phyloP scores from a whole-genome alignment of 805 yeast genomes.

The Kodamaea nitidulidarum region DNA sequence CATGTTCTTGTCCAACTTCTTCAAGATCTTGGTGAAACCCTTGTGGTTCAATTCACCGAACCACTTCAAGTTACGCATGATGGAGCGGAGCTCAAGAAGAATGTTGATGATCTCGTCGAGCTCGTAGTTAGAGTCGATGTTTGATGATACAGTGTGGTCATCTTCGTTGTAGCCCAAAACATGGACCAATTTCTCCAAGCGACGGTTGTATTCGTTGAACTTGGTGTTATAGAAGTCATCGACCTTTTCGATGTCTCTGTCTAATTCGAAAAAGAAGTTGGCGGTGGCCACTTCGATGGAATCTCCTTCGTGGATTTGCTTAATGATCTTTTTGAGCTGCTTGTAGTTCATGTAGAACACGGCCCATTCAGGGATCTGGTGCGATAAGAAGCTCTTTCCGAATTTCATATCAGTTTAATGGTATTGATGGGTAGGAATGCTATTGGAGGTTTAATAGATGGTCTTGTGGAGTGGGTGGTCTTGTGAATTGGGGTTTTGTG shows the following conservation, averaged over 20 bases:
- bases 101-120: constrained; percentile 45
- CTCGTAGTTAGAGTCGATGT: constrained; percentile 37
- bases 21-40: constrained; percentile 83
- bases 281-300: constrained; percentile 35
- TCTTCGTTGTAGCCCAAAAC: constrained; percentile 31
- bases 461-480: too few species aligned
- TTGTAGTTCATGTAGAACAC: constrained; percentile 82
- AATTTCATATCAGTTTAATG: constrained; percentile 55
- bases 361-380: constrained; percentile 94
- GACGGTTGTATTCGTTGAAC: constrained; percentile 66
- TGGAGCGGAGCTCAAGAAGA: constrained; percentile 69
- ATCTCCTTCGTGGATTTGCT: constrained; percentile 43
- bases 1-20: constrained; percentile 82
- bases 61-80: constrained; percentile 85
- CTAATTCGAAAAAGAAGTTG: constrained; percentile 71
- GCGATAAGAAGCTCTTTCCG: constrained; percentile 72
- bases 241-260: constrained; percentile 76
- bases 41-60: constrained; percentile 88
- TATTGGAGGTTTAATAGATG: too few species aligned
- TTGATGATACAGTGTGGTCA: constrained; percentile 8
- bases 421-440: not conserved
- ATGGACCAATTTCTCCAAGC: constrained; percentile 47
- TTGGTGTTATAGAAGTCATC: constrained; percentile 74
- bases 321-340: constrained; percentile 74
- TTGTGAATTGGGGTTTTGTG: too few species aligned